Conservation (phyloP, 371 early-diverging fungal genomes). For the Batrachochytrium dendrobatidis region DNA sequence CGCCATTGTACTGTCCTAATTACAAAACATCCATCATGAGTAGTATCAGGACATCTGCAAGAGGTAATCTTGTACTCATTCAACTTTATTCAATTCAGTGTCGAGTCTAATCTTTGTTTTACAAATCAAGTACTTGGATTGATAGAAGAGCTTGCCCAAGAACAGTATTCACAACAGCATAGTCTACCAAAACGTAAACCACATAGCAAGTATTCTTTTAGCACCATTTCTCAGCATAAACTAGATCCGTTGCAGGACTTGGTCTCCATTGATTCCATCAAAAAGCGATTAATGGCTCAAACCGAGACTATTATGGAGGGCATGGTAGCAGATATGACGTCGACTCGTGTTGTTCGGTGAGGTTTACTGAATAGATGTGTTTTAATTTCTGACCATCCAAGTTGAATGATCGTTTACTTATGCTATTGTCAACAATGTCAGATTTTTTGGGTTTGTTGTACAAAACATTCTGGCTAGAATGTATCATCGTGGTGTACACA, state of each 20-base stretch:
- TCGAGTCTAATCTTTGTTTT: too few relatives aligned
- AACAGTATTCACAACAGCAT: background rate
- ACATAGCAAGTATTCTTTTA: too few relatives aligned
- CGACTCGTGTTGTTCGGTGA: background rate
- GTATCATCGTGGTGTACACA: constrained; percentile 74
- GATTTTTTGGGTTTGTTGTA: constrained; percentile 63
- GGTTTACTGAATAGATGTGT: background rate
- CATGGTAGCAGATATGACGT: constrained; percentile 4
- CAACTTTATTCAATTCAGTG: background rate
- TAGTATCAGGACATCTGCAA: background rate
- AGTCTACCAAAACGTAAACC: background rate
- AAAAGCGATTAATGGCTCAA: background rate
- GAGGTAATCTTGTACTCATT: background rate
- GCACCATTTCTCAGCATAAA: background rate
- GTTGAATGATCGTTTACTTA: background rate
- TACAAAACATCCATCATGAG: background rate
- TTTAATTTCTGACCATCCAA: background rate
- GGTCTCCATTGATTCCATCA: background rate
- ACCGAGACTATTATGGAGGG: background rate
- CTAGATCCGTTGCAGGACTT: background rate
- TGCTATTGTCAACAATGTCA: background rate
- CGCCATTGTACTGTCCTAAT: background rate
- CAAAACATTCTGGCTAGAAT: constrained; percentile 69
- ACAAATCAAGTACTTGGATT: background rate
- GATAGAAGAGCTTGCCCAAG: background rate